Conservation (phyloP, 192 early-diverging fungal genomes). For the Backusella tuberculispora region DNA sequence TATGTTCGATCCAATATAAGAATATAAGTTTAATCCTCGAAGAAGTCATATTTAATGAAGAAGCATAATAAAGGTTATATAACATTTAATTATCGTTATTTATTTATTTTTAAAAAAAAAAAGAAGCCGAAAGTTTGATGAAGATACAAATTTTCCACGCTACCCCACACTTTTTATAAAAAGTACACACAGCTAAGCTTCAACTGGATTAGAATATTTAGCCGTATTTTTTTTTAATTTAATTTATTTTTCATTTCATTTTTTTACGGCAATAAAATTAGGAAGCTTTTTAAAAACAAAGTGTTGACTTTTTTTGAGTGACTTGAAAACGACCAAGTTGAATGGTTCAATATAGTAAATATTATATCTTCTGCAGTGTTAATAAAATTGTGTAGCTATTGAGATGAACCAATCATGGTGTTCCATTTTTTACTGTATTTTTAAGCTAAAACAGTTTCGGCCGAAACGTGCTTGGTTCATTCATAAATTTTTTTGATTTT, state of each 20-base stretch:
- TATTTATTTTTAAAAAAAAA: too few species aligned
- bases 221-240: too few species aligned
- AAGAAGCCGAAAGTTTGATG: too few species aligned
- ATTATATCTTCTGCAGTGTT: neutral
- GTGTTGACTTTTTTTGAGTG: neutral
- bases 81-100: too few species aligned
- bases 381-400: constrained; percentile 1
- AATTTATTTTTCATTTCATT: neutral
- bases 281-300: neutral
- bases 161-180: constrained; percentile 6
- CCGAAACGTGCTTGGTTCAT: constrained; percentile 7
- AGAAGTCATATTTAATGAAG: too few species aligned
- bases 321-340: neutral
- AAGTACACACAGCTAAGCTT: neutral
- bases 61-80: too few species aligned
- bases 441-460: neutral
- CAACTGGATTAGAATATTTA: neutral
- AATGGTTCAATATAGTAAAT: neutral
- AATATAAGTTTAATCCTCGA: too few species aligned
- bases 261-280: constrained; percentile 12
- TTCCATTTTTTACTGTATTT: neutral
- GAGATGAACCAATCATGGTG: neutral
- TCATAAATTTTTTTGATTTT: neutral
- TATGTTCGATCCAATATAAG: too few species aligned
- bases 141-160: too few species aligned